phyloP scores from a whole-genome alignment of 495 filamentous ascomycete genomes.

The Aspergillus olivimuriae region DNA sequence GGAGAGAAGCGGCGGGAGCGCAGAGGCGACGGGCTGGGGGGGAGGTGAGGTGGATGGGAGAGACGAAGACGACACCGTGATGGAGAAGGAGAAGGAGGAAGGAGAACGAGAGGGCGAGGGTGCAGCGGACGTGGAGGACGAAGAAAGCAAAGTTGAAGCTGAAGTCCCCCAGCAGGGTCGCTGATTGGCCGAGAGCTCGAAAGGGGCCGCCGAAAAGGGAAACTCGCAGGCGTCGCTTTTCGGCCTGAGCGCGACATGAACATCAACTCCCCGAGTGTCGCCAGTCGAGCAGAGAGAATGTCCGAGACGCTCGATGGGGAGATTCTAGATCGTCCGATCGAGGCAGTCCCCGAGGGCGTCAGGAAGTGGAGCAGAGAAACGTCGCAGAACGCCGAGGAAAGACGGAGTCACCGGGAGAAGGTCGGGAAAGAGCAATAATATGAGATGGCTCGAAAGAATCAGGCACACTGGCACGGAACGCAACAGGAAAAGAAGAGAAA shows the following conservation, averaged over 20 bases:
- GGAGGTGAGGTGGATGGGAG: constrained; percentile 14
- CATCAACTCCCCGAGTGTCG: neutral
- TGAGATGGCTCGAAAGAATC: too few relatives aligned
- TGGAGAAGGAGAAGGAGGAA: constrained; percentile 10
- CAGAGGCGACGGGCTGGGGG: constrained; percentile 9
- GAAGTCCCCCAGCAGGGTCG: neutral
- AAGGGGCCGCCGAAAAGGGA: constrained; percentile 15
- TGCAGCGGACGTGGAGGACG: constrained; percentile 5
- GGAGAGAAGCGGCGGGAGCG: constrained; percentile 12
- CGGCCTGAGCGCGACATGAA: constrained; percentile 22
- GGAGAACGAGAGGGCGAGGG: constrained; percentile 8
- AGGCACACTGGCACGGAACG: too few relatives aligned
- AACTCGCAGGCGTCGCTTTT: constrained; percentile 12
- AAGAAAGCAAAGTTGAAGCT: constrained; percentile 11
- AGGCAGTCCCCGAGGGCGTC: too few relatives aligned
- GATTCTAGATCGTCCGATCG: neutral
- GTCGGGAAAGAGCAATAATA: too few relatives aligned
- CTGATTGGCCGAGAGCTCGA: constrained; percentile 19
- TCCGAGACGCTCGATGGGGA: neutral
- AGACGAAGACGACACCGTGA: constrained; percentile 32
- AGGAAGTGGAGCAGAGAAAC: too few relatives aligned
- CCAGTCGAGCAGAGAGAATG: neutral
- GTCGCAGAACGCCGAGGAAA: too few relatives aligned
- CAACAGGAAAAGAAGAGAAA: too few relatives aligned
- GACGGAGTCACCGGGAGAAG: too few relatives aligned